These are phyloP conservation scores for Hypsizygus ulmarius DNA, from an alignment of 1,284 basidiomycete genomes.

Conservation along the genomic window DNA sequence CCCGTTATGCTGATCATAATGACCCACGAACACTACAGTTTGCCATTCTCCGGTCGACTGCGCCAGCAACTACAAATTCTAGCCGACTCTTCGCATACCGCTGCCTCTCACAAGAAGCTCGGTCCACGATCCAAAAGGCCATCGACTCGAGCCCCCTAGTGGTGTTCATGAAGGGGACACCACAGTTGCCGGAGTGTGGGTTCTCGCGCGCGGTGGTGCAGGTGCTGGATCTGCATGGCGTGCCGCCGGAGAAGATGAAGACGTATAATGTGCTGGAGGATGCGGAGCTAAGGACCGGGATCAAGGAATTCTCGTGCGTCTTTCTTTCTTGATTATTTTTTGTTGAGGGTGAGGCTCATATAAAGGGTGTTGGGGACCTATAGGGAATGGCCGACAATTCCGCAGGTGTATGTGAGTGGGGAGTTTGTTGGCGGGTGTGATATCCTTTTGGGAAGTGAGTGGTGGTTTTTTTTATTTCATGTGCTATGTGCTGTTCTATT, in stretches of 20 bases:
- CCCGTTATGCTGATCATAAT: background rate
- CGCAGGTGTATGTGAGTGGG: constrained; percentile 92
- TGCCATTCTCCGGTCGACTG: constrained; percentile 25
- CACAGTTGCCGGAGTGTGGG: constrained; percentile 85
- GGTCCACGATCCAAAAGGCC: constrained; percentile 51
- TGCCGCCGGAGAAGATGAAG: constrained; percentile 76
- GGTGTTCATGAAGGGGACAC: constrained; percentile 94
- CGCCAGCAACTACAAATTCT: constrained; percentile 21
- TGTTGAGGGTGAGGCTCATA: background rate
- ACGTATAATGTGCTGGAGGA: constrained; percentile 92
- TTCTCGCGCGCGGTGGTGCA: constrained; percentile 95
- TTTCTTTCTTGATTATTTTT: constrained; percentile 1
- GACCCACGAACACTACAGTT: constrained; percentile 19
- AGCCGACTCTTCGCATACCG: constrained; percentile 29
- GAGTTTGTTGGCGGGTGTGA: constrained; percentile 98
- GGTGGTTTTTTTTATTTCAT: constrained; percentile 11
- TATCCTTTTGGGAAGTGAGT: constrained; percentile 88
- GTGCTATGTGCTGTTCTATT: too few relatives aligned
- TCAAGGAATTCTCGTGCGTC: constrained; percentile 95
- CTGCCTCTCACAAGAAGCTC: constrained; percentile 37
- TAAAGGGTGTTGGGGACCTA: constrained; percentile 6
- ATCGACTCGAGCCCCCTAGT: constrained; percentile 76
- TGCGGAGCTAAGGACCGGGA: constrained; percentile 74
- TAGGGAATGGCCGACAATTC: constrained; percentile 98
- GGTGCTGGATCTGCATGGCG: constrained; percentile 86